These are phyloP conservation scores for Leccinum broughii DNA, from an alignment of 768 basidiomycete genomes.

Conservation along the genomic window DNA sequence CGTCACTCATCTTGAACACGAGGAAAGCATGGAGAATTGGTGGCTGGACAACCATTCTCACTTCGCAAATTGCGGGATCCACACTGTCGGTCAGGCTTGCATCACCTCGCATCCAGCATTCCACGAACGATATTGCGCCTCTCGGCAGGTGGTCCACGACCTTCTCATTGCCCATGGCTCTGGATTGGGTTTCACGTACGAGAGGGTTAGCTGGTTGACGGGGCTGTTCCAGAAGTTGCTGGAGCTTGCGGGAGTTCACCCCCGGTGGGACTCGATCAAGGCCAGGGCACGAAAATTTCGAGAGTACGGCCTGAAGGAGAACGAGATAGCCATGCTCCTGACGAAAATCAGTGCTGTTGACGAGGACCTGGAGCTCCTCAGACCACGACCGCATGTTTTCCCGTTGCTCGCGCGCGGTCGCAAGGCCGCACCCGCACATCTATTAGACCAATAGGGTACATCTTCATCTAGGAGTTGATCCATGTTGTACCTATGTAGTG, in stretches of 20 bases:
- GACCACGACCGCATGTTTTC: constrained; percentile 8
- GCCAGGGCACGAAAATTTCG: constrained; percentile 27
- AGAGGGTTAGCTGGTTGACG: constrained; percentile 26
- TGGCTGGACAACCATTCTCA: constrained; percentile 31
- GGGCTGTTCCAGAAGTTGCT: constrained; percentile 26
- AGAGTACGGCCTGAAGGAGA: constrained; percentile 28
- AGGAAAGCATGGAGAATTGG: constrained; percentile 38
- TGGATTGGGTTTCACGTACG: constrained; percentile 22
- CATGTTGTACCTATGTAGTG: constrained; percentile 6
- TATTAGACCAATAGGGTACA: constrained; percentile 6
- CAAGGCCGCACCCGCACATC: constrained; percentile 9
- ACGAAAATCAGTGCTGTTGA: constrained; percentile 25
- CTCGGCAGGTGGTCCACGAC: constrained; percentile 23
- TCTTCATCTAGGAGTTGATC: constrained; percentile 5
- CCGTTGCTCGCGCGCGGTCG: constrained; percentile 9
- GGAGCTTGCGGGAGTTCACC: constrained; percentile 23
- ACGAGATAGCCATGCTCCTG: constrained; percentile 22
- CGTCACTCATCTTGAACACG: constrained; percentile 37
- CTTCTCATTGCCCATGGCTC: constrained; percentile 21
- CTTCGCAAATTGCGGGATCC: constrained; percentile 25
- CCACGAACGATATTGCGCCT: constrained; percentile 25
- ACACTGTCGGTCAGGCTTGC: constrained; percentile 32
- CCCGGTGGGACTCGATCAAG: constrained; percentile 23
- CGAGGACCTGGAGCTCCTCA: constrained; percentile 18
- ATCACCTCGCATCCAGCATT: constrained; percentile 35